Conservation (phyloP, 2,329 filamentous ascomycete genomes). For the Fonsecaea monophora region DNA sequence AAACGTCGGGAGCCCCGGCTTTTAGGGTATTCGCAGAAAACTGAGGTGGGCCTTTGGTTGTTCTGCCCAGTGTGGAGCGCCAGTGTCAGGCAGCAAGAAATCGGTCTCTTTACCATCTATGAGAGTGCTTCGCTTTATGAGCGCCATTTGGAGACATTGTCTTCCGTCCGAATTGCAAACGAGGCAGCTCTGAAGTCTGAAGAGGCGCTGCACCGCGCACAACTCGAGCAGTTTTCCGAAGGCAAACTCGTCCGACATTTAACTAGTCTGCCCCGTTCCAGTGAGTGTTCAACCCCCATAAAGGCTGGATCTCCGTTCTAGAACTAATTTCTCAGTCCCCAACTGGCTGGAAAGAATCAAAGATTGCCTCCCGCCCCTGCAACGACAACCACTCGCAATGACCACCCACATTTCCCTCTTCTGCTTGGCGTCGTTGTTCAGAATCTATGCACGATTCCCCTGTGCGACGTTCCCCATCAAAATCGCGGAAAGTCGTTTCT, state of each 20-base stretch:
- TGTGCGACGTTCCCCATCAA: conserved; percentile 16
- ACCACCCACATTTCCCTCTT: background rate
- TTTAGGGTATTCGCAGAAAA: background rate
- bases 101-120: background rate
- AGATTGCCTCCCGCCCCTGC: no score
- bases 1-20: background rate
- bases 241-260: background rate
- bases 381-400: background rate
- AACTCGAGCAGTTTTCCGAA: background rate
- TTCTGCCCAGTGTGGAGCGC: background rate
- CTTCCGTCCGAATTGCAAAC: background rate
- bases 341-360: background rate
- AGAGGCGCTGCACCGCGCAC: background rate
- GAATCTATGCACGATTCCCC: conserved; percentile 10
- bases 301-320: background rate
- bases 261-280: fast-evolving
- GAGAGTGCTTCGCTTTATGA: background rate
- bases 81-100: background rate
- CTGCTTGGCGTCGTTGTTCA: conserved; percentile 1
- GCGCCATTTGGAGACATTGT: background rate
- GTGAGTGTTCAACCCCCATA: background rate
- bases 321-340: background rate
- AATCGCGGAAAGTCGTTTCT: conserved; percentile 3
- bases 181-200: background rate
- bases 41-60: background rate